Base-by-base conservation (phyloP, 495 filamentous ascomycete genomes). In the Aspergillus homomorphus region DNA sequence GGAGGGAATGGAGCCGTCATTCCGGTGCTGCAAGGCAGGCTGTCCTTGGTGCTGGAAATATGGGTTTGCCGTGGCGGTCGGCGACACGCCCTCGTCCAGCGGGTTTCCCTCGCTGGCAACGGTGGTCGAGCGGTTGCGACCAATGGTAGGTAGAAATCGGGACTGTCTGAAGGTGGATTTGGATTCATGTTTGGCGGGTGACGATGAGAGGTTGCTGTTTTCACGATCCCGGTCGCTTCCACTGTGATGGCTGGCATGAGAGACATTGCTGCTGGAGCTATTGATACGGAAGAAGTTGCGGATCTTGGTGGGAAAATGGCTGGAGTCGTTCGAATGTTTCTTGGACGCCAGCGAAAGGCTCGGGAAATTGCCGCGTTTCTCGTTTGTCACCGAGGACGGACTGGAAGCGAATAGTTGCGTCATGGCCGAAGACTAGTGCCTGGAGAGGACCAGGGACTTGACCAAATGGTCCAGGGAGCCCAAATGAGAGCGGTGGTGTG, bases 281-380 rank as follows among this genome's bases (percentile, higher is more conserved):
- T 89, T 96, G 77, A 97, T 96, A 66, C 94, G 91, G 80, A 98
- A 98, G 80, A 98, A 98, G 71, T 93, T 96, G 83, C 89, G 95
- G 72, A 98, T 84, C 72, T 88, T 92, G 69, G 92, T 89, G 33
- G 88, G 90, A 65, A 96, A 85, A 65, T 94, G 89, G 72, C 72
- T 72, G 2, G 76, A 75, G 20, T 77, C 70, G 61, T 73, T 76
- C 42, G 79, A 71, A 56, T 80, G 79, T 65, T 81, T 82, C 63
- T 80, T 80, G 56, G 75, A 73, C 19, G 76, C 65, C 38, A 79
- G 62, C 51, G 75, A 75, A 19, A 80, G 71, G 62, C 74, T 65
- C 54, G 74, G 67, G 61, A 78, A 76, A 59, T 76, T 79, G 53
- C 69, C 72, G 58, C 77, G 77, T 63, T 78, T 80, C 66, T 78